Evolutionary conservation across 768 basidiomycete species (phyloP).

Genomic region (Leccinum barrowsii): DNA sequence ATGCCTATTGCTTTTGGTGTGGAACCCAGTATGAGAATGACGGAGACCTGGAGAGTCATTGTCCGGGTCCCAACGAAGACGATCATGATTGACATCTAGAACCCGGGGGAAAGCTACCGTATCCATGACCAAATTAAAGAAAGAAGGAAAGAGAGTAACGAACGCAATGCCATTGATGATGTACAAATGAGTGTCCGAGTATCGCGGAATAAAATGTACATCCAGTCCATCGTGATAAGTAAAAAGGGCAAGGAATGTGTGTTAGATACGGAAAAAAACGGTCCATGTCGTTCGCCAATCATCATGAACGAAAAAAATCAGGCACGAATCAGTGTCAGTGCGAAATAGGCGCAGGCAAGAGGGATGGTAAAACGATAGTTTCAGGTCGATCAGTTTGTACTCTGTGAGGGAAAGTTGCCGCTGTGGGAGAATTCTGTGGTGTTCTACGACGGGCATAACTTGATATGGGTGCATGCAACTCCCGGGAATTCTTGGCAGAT

Average conservation of each 20-base stretch:
- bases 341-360: conserved; percentile 40
- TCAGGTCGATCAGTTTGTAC: conserved; percentile 30
- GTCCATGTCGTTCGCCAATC: not conserved
- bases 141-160: conserved; percentile 3
- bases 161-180: conserved; percentile 26
- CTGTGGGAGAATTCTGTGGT: conserved; percentile 68
- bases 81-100: conserved; percentile 61
- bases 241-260: conserved; percentile 15
- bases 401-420: conserved; percentile 54
- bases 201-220: conserved; percentile 16
- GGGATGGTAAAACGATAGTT: conserved; percentile 48
- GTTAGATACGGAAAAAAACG: not conserved
- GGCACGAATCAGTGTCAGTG: conserved; percentile 12
- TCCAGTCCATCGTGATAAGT: conserved; percentile 13
- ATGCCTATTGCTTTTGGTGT: conserved; percentile 88
- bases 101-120: not conserved
- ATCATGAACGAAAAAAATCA: not conserved
- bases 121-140: not conserved
- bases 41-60: conserved; percentile 58
- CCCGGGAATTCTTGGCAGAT: conserved; percentile 47
- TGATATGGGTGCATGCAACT: conserved; percentile 70
- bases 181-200: conserved; percentile 30
- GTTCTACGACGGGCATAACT: conserved; percentile 77
- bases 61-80: conserved; percentile 76
- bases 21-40: conserved; percentile 66